Percentiles rank a stretch among this genome's conserved stretches.
Conservation (phyloP, 1,139 yeast species). For the Yamadazyma jaroonii region DNA sequence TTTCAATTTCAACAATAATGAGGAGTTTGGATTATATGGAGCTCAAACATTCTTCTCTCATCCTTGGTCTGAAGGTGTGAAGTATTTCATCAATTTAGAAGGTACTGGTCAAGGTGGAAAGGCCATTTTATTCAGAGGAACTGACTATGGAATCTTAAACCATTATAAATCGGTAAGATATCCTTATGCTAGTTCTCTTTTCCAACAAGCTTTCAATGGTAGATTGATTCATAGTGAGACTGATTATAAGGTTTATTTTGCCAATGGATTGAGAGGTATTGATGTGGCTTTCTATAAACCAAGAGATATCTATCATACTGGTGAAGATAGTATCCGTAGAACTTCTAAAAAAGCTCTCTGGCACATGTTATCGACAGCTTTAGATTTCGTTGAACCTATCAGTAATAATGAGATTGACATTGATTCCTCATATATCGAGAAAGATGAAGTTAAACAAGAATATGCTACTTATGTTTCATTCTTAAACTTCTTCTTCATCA, state of each 20-base stretch:
- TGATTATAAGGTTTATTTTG: slow-evolving; percentile 71
- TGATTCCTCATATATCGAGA: slow-evolving; percentile 24
- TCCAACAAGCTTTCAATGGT: slow-evolving; percentile 78
- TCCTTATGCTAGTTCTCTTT: slow-evolving; percentile 77
- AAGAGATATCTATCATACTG: slow-evolving; percentile 79
- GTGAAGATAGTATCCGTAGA: slow-evolving; percentile 64
- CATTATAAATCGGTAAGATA: slow-evolving; percentile 48
- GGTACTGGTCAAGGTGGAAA: slow-evolving; percentile 97
- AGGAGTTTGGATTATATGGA: slow-evolving; percentile 86
- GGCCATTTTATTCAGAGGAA: slow-evolving; percentile 78
- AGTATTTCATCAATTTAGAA: slow-evolving; percentile 77
- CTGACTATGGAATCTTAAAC: slow-evolving; percentile 66
- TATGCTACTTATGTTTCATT: slow-evolving; percentile 64
- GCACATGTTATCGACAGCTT: slow-evolving; percentile 75
- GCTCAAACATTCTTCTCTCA: slow-evolving; percentile 74
- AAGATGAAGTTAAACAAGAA: slow-evolving; percentile 16
- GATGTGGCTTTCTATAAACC: slow-evolving; percentile 65
- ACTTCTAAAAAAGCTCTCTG: slow-evolving; percentile 66
- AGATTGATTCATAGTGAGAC: slow-evolving; percentile 79
- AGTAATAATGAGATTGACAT: slow-evolving; percentile 40
- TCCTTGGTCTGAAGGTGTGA: slow-evolving; percentile 66
- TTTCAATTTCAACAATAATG: slow-evolving; percentile 86
- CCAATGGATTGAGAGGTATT: slow-evolving; percentile 64
- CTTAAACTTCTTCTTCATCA: slow-evolving; percentile 55
- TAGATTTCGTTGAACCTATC: slow-evolving; percentile 51